Percentiles rank a stretch among this genome's conserved stretches.
Evolutionary conservation across 139 green algal genomes (phyloP).

Genomic region (Haematococcus sp.): DNA sequence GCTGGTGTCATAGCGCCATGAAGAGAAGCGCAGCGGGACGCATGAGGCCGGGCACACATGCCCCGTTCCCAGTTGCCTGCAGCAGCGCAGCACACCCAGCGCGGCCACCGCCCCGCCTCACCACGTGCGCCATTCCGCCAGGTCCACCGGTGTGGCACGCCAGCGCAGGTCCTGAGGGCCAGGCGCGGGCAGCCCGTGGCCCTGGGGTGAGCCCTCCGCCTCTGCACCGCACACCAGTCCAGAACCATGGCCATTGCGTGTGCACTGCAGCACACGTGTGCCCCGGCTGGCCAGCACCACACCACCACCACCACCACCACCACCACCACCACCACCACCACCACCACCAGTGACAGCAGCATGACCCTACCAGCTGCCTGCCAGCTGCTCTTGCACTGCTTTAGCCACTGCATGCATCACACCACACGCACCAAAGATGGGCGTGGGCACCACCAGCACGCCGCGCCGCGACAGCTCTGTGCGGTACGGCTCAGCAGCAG

Average conservation of each 20-base stretch:
- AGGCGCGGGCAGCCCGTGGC: conserved; percentile 2
- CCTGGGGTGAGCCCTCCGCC: not conserved
- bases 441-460: conserved; percentile 70
- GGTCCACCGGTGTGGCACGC: conserved; percentile 48
- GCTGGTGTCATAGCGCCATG: too few species aligned
- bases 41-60: too few species aligned
- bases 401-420: not conserved
- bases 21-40: too few species aligned
- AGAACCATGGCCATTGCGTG: too few species aligned
- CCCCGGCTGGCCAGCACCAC: too few species aligned
- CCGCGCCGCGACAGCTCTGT: conserved; percentile 62
- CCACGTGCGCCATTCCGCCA: conserved; percentile 45
- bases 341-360: too few species aligned
- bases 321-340: not conserved
- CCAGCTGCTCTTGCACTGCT: too few species aligned
- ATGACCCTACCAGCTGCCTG: too few species aligned
- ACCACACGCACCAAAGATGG: conserved; percentile 43
- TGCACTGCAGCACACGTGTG: too few species aligned
- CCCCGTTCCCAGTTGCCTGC: too few species aligned
- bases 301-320: not conserved
- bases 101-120: not conserved
- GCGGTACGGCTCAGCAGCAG: conserved; percentile 57
- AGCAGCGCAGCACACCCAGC: not conserved
- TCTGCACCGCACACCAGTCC: not conserved
- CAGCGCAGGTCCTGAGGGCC: conserved; percentile 44